A percentile compares a stretch with the other conserved stretches of the same genome.
These are phyloP conservation scores for Pythium aphanidermatum DNA, from an alignment of 352 stramenopile species.

Conservation along the genomic window DNA sequence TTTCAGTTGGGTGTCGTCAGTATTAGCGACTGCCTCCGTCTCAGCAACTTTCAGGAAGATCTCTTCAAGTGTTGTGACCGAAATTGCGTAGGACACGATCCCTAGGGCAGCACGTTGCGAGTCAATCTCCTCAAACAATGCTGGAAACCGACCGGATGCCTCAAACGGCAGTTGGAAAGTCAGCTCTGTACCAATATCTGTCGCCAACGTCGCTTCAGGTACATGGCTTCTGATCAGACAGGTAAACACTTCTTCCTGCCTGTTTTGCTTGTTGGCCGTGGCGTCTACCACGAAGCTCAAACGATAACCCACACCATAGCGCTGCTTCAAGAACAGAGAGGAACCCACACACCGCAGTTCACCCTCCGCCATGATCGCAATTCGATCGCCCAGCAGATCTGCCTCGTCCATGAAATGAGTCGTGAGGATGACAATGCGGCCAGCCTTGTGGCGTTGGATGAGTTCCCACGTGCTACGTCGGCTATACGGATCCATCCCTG, in stretches of 20 bases:
- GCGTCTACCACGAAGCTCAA: constrained; percentile 39
- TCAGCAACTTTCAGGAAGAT: constrained; percentile 88
- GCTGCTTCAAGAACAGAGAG: constrained; percentile 78
- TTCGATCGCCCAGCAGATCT: constrained; percentile 87
- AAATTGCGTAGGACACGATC: constrained; percentile 64
- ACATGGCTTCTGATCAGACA: constrained; percentile 32
- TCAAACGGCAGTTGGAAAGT: constrained; percentile 71
- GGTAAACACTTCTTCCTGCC: not conserved
- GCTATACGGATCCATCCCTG: constrained; percentile 92
- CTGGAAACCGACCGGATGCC: constrained; percentile 43
- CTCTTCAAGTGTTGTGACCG: constrained; percentile 84
- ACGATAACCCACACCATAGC: constrained; percentile 71
- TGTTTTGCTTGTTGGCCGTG: not conserved
- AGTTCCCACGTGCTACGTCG: constrained; percentile 83
- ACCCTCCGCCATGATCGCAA: constrained; percentile 86
- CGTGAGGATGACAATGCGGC: constrained; percentile 82
- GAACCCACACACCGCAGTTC: constrained; percentile 47
- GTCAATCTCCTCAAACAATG: constrained; percentile 75
- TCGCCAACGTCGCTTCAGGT: constrained; percentile 31
- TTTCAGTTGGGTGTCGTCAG: not conserved
- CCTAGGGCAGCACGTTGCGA: constrained; percentile 21
- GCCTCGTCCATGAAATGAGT: constrained; percentile 93
- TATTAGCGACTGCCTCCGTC: not conserved
- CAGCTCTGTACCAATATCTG: constrained; percentile 70
- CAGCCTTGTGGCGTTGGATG: constrained; percentile 46